Evolutionary conservation across 2,329 filamentous ascomycete species (phyloP), one percentile per base, ranked within the genome.

Genomic region (Aspergillus piperis): DNA sequence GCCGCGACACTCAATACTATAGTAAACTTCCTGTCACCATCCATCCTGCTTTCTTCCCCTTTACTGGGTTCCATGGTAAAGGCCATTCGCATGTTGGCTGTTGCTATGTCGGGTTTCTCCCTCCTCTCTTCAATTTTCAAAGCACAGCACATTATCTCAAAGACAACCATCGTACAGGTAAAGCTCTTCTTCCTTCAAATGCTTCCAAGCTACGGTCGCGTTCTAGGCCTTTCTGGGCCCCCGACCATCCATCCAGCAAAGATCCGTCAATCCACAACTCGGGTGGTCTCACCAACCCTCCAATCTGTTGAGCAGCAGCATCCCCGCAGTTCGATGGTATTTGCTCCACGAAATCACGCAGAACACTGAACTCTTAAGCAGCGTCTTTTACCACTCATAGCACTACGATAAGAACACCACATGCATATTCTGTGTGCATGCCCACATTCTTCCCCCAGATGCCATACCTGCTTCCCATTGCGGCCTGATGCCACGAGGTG

Each of bases 171-270:
- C 41, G 19, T 13, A 44, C 17, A 19, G 19, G 8, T 36, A 36
- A 36, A 36, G 21, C 17, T 21, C 41, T 21, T 44, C 41, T 11
- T 44, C 6, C 19, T 32, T 15, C 13, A 8, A 49, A 25, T 15
- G 13, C 23, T 8, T 50, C 25, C 8, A 25, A 30, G 3, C 47
- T 50, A 30, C 47, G 47, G 47, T 50, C 47, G 47, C 47, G 47
- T 50, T 50, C 47, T 50, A 50, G 47, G 15, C 47, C 47, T 50
- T 50, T 32, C 47, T 50, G 47, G 27, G 32, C 25, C 47, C 25
- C 47, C 3, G 15, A 32, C 21, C 44, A 27, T 27, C 25, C 39
- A 42, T n/a, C 15, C 39, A 8, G 8, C 23, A 27, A 27, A 27
- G 25, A 27, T 27, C 25, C 25, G 25, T 27, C 25, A 27, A 27